Evolutionary conservation across 2,329 filamentous ascomycete species (phyloP).

Genomic region (Talaromyces verruculosus): DNA sequence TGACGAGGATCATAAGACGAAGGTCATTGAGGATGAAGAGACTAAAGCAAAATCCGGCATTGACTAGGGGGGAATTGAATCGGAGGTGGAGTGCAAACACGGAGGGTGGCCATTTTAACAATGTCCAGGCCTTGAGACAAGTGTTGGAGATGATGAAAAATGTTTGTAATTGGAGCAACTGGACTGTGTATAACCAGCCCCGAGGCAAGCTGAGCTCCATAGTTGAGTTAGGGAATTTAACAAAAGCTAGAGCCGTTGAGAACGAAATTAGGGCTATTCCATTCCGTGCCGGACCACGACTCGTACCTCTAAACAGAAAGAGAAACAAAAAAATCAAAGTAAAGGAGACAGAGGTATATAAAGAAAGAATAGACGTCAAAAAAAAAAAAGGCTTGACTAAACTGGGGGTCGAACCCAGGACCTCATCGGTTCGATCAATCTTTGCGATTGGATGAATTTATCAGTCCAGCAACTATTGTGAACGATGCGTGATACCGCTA

Average conservation of each 20-base stretch:
- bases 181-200: too few relatives aligned
- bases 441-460: conserved; percentile 17
- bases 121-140: not conserved
- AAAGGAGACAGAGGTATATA: too few relatives aligned
- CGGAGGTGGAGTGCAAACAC: not conserved
- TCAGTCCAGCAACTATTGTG: conserved; percentile 17
- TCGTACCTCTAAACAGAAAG: too few relatives aligned
- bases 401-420: conserved; percentile 16
- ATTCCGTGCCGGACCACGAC: too few relatives aligned
- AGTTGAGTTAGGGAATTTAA: too few relatives aligned
- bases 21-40: not conserved
- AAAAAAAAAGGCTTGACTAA: conserved; percentile 12
- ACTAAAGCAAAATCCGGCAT: not conserved
- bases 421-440: conserved; percentile 17
- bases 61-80: not conserved
- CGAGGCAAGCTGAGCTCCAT: too few relatives aligned
- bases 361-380: too few relatives aligned
- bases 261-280: too few relatives aligned
- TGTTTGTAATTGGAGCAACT: too few relatives aligned
- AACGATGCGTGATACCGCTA: conserved; percentile 17
- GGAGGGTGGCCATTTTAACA: not conserved
- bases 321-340: too few relatives aligned
- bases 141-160: not conserved
- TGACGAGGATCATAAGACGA: not conserved
- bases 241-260: too few relatives aligned